Evolutionary conservation across 2,329 filamentous ascomycete species (phyloP), one percentile per base, ranked within the genome.

Genomic region (Apiospora koreana): DNA sequence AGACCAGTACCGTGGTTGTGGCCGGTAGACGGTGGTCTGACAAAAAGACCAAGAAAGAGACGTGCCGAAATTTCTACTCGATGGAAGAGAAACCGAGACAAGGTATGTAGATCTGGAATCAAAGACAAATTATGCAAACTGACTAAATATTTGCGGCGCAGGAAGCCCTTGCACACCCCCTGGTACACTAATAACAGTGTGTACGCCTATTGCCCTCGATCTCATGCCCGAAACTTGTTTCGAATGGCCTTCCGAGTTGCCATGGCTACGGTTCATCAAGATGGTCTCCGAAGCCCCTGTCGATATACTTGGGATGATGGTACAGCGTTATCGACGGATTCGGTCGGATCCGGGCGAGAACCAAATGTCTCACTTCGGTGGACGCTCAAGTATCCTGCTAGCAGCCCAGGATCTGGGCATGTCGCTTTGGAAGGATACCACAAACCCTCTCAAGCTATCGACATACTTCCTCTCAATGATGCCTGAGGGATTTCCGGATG

Each of bases 161-260:
- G 65, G 14, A 31, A 67, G 35, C 65, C 65, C 65, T 14, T 16
- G 18, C 42, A 21, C 23, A 23, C 42, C 65, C 4, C 65, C 65
- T n/a, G 65, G 65, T n/a, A 25, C 45, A 2, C n/a, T 35, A 25
- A 42, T 67, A 8, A 46, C 42, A 8, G 42, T 67, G 7, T 67
- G 42, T 42, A 23, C 65, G 25, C 65, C 65, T n/a, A 10, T 16
- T 14, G 8, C 42, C 6, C 21, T 1, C 25, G 42, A 31, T 12
- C 6, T 43, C 16, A 35, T 8, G 7, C 1, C 23, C 41, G 5
- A 12, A 12, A 21, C 18, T 2, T 7, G 12, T 0, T n/a, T 3
- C 2, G 65, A 66, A 66, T 66, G 41, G 23, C 6, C 65, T 0
- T 6, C 65, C 41, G 16, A 35, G 0, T 35, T 66, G 14, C 65